These are phyloP conservation scores for Besnoitia besnoiti DNA, from an alignment of 169 alveolate species.

Conservation along the genomic window DNA sequence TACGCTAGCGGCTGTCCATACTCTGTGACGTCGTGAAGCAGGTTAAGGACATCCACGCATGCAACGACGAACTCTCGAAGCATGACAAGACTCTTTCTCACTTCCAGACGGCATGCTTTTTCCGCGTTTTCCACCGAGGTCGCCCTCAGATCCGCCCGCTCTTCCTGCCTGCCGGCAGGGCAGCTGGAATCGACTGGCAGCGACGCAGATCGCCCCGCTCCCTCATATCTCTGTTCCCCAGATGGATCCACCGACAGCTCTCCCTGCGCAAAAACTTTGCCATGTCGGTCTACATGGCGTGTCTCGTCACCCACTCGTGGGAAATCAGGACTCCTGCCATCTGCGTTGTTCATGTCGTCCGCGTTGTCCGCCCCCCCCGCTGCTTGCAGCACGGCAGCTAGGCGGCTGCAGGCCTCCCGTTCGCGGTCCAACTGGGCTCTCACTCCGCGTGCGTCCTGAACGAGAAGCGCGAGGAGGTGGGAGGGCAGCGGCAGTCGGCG, in stretches of 20 bases:
- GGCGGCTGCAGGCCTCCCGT: background rate
- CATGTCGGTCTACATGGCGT: too few relatives aligned
- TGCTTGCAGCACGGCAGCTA: background rate
- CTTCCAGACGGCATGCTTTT: background rate
- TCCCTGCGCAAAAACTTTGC: too few relatives aligned
- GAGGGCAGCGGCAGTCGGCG: background rate
- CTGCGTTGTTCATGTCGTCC: too few relatives aligned
- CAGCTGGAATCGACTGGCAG: too few relatives aligned
- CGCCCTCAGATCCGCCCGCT: background rate
- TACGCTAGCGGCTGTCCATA: background rate
- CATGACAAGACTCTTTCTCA: background rate
- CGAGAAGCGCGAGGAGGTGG: slow-evolving; percentile 21
- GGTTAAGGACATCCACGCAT: background rate
- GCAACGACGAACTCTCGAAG: slow-evolving; percentile 9
- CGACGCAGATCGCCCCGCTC: too few relatives aligned
- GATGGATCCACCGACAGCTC: too few relatives aligned
- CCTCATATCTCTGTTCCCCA: too few relatives aligned
- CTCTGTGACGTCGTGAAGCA: slow-evolving; percentile 1
- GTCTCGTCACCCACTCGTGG: too few relatives aligned
- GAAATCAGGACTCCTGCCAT: too few relatives aligned
- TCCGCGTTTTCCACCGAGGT: background rate
- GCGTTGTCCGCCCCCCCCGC: too few relatives aligned
- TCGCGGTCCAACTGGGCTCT: background rate
- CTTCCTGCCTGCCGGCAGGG: too few relatives aligned
- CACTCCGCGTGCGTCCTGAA: background rate